phyloP scores from a whole-genome alignment of 768 basidiomycete genomes.

The Pluteus cervinus region DNA sequence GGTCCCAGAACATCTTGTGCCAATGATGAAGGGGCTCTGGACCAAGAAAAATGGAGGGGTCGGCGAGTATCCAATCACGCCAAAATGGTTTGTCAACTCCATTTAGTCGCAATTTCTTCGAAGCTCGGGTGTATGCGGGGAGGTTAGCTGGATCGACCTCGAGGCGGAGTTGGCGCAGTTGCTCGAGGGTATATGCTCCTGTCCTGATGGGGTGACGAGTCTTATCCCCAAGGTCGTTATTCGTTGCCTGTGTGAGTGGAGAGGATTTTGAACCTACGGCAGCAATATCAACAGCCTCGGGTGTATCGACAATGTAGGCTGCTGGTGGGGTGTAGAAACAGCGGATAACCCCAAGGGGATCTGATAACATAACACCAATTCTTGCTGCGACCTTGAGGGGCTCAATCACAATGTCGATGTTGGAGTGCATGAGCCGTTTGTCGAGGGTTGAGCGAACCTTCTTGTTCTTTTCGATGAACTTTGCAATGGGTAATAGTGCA shows the following conservation, averaged over 20 bases:
- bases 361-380: constrained; percentile 20
- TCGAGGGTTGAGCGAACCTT: constrained; percentile 20
- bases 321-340: constrained; percentile 21
- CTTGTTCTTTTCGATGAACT: constrained; percentile 16
- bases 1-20: constrained; percentile 10
- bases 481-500: constrained; percentile 24
- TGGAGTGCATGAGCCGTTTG: constrained; percentile 19
- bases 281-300: constrained; percentile 21
- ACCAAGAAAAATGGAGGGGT: too few species aligned
- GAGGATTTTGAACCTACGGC: constrained; percentile 23
- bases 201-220: constrained; percentile 19
- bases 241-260: constrained; percentile 21
- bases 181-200: constrained; percentile 11
- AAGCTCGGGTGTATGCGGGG: background rate
- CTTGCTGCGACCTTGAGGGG: constrained; percentile 23
- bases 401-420: constrained; percentile 20
- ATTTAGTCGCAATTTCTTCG: background rate
- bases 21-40: too few species aligned
- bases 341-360: constrained; percentile 15
- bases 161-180: too few species aligned
- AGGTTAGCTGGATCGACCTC: constrained; percentile 5
- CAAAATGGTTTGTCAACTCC: too few species aligned
- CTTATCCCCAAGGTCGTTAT: constrained; percentile 22
- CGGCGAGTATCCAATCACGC: too few species aligned
- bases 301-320: constrained; percentile 25